Evolutionary conservation across 2,329 filamentous ascomycete species (phyloP), one percentile per base, ranked within the genome.

Genomic region (Diaporthe nobilis): DNA sequence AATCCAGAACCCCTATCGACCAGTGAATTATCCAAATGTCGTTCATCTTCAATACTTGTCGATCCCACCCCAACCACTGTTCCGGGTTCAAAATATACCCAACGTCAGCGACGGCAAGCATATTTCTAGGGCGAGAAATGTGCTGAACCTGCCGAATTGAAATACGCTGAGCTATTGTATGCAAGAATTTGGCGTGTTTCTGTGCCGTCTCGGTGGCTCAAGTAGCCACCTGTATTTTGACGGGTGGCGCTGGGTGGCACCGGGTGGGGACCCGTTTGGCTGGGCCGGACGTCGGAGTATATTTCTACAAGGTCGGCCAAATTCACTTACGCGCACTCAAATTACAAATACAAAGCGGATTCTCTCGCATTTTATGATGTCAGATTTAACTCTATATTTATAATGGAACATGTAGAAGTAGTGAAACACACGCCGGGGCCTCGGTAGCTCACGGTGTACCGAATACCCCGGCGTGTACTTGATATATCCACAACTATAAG

Each of bases 1-100:
- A 13, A 39, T 39, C 1, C 37, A 39, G 37, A 4, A 13, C 12
- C 37, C 10, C 37, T 1, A 15, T 39, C 37, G 12, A 39, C 42
- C 13, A 8, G 17, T 44, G 42, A 8, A 20, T 20, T 17, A 10
- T 10, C 2, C 44, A 22, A 22, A 22, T 49, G 20, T 8, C 7
- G 1, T 49, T 22, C 44, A 49, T 49, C 7, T 49, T 20, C 1
- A 7, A 10, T 10, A 22, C 44, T 49, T 9, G 3, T 49, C 44
- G 44, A 49, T 20, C 1, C 8, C 20, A 49, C 20, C 0, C 17
- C 44, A 49, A 44, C 5, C 13, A 17, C 42, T 17, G 4, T 44
- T 5, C 42, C 15, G 8, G 17, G 2, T 20, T 17, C 15, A 44
- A 44, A 20, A 44, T 0, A 0, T 20, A 1, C 0, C 3, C 17